Base-by-base conservation (phyloP, 2,329 filamentous ascomycete species). In the Calonectria hawksworthii region DNA sequence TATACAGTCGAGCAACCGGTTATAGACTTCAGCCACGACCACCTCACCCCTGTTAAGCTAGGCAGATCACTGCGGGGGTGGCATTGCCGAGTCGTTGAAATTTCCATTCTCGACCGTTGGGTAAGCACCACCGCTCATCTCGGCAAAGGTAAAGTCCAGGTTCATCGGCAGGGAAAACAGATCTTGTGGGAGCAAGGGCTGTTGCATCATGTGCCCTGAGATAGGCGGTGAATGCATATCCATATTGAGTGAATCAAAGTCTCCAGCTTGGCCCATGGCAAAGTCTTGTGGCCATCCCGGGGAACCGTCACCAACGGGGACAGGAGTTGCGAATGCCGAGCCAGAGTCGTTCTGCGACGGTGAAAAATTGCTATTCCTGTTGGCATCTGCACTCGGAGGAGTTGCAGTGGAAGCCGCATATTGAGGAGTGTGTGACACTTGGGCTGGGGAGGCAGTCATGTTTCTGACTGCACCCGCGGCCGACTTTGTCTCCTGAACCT, bases 151-250 rank as follows among this genome's bases (percentile, higher is more conserved):
- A 96, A 96, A 98, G 83, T 99, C 96, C 28, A 99, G 90, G 3
- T 95, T 98, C 93, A 98, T 98, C 1, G 96, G 96, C 91, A 99
- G 93, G 84, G 96, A 94, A 92, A 97, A 99, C 32, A 99, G 86
- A 85, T 99, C 97, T 80, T 96, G 95, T 6, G 97, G 96, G 28
- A 99, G 92, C 81, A 98, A 94, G 0, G 96, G 96, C 78, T 98
- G 94, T 81, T 96, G 94, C 82, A 96, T 96, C 51, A 77, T 77
- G 10, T 82, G 82, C n/a, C 82, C 82, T 9, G 80, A 76, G 54
- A 82, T 75, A 16, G 83, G 83, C 38, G 83, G 84, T 72, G 84
- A 89, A 70, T 83, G 82, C 71, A 85, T 77, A 67, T 81, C 83
- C 64, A 89, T 88, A 21, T 84, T 84, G 78, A 89, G 87, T 11